phyloP scores from a whole-genome alignment of 1,284 basidiomycete genomes.

The Rhodotorula sp. region DNA sequence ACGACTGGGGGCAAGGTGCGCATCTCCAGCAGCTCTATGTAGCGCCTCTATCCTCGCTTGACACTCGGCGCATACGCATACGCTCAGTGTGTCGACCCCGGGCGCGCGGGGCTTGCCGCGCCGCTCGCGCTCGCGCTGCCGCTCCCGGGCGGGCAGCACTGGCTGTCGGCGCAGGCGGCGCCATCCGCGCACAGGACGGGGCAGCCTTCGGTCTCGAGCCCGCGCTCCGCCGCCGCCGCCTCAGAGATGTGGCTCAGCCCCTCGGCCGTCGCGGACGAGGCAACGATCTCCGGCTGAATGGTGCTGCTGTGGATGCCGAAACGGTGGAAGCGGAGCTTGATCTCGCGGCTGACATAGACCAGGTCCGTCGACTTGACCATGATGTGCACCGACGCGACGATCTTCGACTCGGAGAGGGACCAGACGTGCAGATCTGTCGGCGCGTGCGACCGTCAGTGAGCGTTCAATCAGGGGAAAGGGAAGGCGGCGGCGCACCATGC shows the following conservation, averaged over 20 bases:
- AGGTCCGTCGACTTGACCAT: slow-evolving; percentile 77
- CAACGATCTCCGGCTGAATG: slow-evolving; percentile 49
- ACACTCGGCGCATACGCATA: not conserved
- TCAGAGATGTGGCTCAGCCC: slow-evolving; percentile 19
- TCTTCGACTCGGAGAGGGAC: slow-evolving; percentile 86
- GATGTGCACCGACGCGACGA: slow-evolving; percentile 95
- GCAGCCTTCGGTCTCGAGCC: slow-evolving; percentile 38
- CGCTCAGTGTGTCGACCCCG: not conserved
- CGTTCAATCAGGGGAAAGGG: too few species aligned
- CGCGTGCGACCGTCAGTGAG: not conserved
- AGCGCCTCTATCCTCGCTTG: not conserved
- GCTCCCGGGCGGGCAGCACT: slow-evolving; percentile 39
- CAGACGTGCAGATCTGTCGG: slow-evolving; percentile 75
- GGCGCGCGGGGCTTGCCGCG: not conserved
- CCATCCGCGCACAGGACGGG: slow-evolving; percentile 43
- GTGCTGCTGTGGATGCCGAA: slow-evolving; percentile 76
- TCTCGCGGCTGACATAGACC: slow-evolving; percentile 83
- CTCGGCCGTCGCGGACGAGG: not conserved
- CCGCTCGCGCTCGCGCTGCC: not conserved
- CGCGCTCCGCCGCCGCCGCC: slow-evolving; percentile 18
- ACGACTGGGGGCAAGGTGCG: too few species aligned
- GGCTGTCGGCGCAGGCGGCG: slow-evolving; percentile 35
- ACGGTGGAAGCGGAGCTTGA: slow-evolving; percentile 78
- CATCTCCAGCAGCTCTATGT: too few species aligned
- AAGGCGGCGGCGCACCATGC: slow-evolving; percentile 60